These are phyloP conservation scores for Lolium rigidum DNA, from an alignment of 176 grass and related monocot species.

Conservation along the genomic window DNA sequence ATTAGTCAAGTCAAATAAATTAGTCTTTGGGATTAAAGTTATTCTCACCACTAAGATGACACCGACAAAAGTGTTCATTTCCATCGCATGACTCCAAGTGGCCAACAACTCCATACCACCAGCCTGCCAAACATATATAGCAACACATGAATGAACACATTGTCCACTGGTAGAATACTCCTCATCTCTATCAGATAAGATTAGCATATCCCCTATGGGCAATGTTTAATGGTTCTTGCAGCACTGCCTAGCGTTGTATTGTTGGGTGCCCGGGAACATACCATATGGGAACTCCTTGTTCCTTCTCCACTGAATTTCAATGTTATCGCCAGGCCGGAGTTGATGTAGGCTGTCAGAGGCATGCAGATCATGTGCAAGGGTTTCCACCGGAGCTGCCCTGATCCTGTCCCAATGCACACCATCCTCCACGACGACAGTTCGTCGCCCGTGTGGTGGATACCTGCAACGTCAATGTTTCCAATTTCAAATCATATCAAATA, in stretches of 20 bases:
- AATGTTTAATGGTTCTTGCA: conserved; percentile 33
- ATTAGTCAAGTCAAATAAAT: conserved; percentile 54
- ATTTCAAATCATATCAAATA: not conserved
- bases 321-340: conserved; percentile 71
- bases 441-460: conserved; percentile 85
- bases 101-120: conserved; percentile 99
- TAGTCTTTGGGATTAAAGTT: conserved; percentile 40
- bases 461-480: conserved; percentile 41
- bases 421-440: conserved; percentile 73
- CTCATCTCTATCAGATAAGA: conserved; percentile 42
- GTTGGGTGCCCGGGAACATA: conserved; percentile 61
- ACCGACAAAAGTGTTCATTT: conserved; percentile 79
- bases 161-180: conserved; percentile 48
- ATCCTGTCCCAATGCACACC: conserved; percentile 84
- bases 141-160: conserved; percentile 47
- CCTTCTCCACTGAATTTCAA: conserved; percentile 99
- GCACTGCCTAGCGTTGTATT: conserved; percentile 30
- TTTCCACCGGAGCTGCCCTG: conserved; percentile 66
- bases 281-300: conserved; percentile 96
- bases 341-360: conserved; percentile 80
- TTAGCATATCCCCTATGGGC: conserved; percentile 50
- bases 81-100: conserved; percentile 91
- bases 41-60: conserved; percentile 82
- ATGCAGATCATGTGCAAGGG: conserved; percentile 77
- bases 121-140: conserved; percentile 72